phyloP scores from a whole-genome alignment of 1,139 yeast species.

The Entelexis sorbosivorans region DNA sequence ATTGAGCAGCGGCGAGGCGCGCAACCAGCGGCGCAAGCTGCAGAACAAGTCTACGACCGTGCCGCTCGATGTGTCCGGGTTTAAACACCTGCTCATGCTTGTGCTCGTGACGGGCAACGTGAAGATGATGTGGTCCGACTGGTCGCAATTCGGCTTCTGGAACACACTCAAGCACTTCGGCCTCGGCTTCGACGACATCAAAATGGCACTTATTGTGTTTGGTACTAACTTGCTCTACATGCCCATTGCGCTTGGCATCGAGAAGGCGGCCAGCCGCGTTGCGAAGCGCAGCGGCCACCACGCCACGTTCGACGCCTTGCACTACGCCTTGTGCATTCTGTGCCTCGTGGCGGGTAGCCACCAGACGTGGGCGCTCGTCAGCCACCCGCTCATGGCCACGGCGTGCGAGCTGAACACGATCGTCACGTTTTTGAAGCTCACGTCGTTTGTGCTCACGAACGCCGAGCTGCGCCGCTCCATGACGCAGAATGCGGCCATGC shows the following conservation, averaged over 20 bases:
- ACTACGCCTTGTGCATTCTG: conserved; percentile 29
- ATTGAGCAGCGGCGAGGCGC: conserved; percentile 16
- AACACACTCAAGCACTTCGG: conserved; percentile 30
- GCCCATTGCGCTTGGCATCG: conserved; percentile 32
- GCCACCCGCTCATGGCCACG: conserved; percentile 38
- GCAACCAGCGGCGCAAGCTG: conserved; percentile 14
- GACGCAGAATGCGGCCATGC: conserved; percentile 24
- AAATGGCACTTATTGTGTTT: conserved; percentile 25
- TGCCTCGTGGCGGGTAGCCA: conserved; percentile 29
- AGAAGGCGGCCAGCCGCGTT: conserved; percentile 25
- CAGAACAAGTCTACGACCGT: conserved; percentile 14
- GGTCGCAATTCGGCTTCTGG: conserved; percentile 31
- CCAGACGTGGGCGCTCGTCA: conserved; percentile 30
- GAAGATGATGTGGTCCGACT: conserved; percentile 34
- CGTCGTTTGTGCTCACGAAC: conserved; percentile 38
- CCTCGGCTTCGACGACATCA: conserved; percentile 28
- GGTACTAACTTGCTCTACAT: conserved; percentile 31
- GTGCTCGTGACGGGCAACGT: conserved; percentile 33
- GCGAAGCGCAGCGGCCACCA: background rate
- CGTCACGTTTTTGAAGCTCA: conserved; percentile 34
- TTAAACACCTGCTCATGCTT: conserved; percentile 35
- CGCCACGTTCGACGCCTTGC: conserved; percentile 27
- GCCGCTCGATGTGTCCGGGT: conserved; percentile 29
- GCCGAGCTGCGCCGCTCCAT: conserved; percentile 34
- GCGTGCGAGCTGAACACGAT: conserved; percentile 35